Conservation (phyloP, 495 filamentous ascomycete species). For the Cetradonia linearis region DNA sequence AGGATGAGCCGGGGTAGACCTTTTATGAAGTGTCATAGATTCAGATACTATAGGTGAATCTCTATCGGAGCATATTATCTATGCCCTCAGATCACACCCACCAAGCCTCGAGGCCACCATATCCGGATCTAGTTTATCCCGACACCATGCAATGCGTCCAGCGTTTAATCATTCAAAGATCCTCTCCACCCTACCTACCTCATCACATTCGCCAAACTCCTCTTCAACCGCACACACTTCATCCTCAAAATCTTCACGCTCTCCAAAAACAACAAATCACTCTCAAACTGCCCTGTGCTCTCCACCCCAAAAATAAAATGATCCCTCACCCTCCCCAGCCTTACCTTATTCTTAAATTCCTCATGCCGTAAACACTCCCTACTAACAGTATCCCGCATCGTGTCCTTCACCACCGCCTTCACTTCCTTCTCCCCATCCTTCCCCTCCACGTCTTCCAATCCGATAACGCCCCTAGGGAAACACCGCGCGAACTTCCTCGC, state of each 20-base stretch:
- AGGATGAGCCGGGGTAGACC: too few relatives aligned
- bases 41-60: too few relatives aligned
- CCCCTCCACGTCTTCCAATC: slow-evolving; percentile 57
- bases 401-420: slow-evolving; percentile 76
- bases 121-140: not conserved
- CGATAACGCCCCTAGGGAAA: slow-evolving; percentile 86
- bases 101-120: slow-evolving; percentile 3
- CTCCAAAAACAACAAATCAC: slow-evolving; percentile 83
- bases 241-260: slow-evolving; percentile 71
- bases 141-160: not conserved
- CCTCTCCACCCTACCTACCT: slow-evolving; percentile 26
- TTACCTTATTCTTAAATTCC: slow-evolving; percentile 92
- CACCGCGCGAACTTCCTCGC: slow-evolving; percentile 84
- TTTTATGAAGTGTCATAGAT: too few relatives aligned
- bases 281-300: slow-evolving; percentile 86
- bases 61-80: not conserved
- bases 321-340: slow-evolving; percentile 77
- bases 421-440: slow-evolving; percentile 61
- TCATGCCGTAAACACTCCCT: slow-evolving; percentile 83
- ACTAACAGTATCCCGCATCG: slow-evolving; percentile 84
- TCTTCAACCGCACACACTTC: slow-evolving; percentile 59
- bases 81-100: not conserved
- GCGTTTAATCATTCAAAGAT: not conserved
- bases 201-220: slow-evolving; percentile 46
- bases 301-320: slow-evolving; percentile 97